A percentile compares a stretch with the other conserved stretches of the same genome.
These are phyloP conservation scores for Scheffersomyces amazonensis DNA, from an alignment of 805 yeast species.

Conservation along the genomic window DNA sequence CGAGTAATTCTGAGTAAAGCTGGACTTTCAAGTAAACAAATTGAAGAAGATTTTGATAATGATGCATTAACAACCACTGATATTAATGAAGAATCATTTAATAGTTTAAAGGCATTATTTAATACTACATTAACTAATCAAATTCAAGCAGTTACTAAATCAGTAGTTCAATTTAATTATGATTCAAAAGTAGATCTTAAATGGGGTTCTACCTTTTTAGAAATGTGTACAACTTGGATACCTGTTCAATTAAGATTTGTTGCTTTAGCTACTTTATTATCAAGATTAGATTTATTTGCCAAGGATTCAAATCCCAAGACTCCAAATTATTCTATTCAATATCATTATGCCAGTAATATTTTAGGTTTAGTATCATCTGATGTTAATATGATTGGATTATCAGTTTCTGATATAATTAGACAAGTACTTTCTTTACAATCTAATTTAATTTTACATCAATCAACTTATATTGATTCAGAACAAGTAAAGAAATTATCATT, in stretches of 20 bases:
- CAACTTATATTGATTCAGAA: slow-evolving; percentile 14
- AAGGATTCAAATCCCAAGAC: slow-evolving; percentile 7
- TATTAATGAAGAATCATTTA: slow-evolving; percentile 44
- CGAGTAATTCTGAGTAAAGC: slow-evolving; percentile 24
- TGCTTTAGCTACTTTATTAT: slow-evolving; percentile 46
- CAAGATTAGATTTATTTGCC: slow-evolving; percentile 22
- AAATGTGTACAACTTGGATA: slow-evolving; percentile 68
- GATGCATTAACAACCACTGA: slow-evolving; percentile 34
- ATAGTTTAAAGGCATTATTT: slow-evolving; percentile 58
- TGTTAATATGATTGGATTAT: slow-evolving; percentile 82
- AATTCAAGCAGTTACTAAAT: slow-evolving; percentile 52
- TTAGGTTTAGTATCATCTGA: slow-evolving; percentile 68
- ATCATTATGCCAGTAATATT: slow-evolving; percentile 43
- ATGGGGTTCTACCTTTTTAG: slow-evolving; percentile 61
- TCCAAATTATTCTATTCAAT: slow-evolving; percentile 21
- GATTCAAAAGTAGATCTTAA: slow-evolving; percentile 17
- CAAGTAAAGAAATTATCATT: slow-evolving; percentile 29
- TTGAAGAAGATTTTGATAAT: slow-evolving; percentile 29
- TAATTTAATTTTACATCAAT: slow-evolving; percentile 22
- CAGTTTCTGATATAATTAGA: slow-evolving; percentile 75
- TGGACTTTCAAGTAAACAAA: slow-evolving; percentile 7
- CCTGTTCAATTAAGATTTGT: slow-evolving; percentile 78
- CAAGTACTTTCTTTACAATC: slow-evolving; percentile 53
- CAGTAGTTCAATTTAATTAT: slow-evolving; percentile 45
- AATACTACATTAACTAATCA: slow-evolving; percentile 62